Percentiles rank a stretch among this genome's conserved stretches.
These are phyloP conservation scores for Fusarium concolor DNA, from an alignment of 2,329 filamentous ascomycete genomes.

Conservation along the genomic window DNA sequence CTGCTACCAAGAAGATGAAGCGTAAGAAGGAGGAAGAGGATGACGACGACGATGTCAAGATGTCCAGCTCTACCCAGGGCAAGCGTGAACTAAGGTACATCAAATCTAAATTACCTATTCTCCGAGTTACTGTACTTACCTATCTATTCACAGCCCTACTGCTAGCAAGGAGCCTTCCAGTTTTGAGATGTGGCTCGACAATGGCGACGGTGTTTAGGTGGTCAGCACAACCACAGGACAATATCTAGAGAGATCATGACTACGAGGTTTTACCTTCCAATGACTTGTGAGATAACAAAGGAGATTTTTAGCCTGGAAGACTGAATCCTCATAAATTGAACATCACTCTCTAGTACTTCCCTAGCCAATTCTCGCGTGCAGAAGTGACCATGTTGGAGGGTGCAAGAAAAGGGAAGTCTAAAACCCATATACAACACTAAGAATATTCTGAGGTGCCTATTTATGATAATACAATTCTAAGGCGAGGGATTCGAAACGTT, in stretches of 20 bases:
- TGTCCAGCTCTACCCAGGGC: not conserved
- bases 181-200: constrained; percentile 33
- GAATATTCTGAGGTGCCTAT: too few relatives aligned
- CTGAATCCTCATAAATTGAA: not conserved
- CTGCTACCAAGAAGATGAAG: constrained; percentile 49
- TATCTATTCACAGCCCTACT: constrained; percentile 27
- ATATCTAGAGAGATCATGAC: not conserved
- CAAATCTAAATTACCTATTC: not conserved
- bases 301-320: not conserved
- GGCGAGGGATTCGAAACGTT: too few relatives aligned
- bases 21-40: constrained; percentile 40
- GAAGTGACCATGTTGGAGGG: not conserved
- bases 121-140: constrained; percentile 10
- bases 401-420: too few relatives aligned
- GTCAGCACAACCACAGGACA: not conserved
- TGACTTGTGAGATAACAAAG: not conserved
- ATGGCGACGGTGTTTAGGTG: not conserved
- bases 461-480: too few relatives aligned
- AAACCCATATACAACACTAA: too few relatives aligned
- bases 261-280: not conserved
- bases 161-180: constrained; percentile 5
- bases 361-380: not conserved
- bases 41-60: constrained; percentile 25
- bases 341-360: not conserved
- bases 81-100: constrained; percentile 38